Percentiles rank a stretch among this genome's conserved stretches.
Evolutionary conservation across 441 rosid genomes (phyloP).

Genomic region (Mallotus repandus): DNA sequence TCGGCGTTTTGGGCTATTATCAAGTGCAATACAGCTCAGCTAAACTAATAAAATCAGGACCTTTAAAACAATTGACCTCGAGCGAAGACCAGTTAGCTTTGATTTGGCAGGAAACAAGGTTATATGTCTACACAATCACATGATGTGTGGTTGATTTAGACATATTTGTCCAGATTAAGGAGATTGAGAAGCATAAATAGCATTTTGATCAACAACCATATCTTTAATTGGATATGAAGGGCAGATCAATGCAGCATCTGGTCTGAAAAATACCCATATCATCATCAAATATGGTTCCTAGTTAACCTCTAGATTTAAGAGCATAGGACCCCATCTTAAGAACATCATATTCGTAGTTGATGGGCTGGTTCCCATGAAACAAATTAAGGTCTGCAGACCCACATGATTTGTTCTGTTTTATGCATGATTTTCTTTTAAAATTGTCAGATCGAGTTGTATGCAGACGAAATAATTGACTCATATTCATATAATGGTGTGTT

Average conservation of each 20-base stretch:
- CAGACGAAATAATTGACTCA: slow-evolving; percentile 18
- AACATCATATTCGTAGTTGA: neutral
- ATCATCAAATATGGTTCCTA: no score
- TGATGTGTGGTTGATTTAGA: neutral
- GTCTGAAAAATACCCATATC: neutral
- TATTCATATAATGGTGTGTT: neutral
- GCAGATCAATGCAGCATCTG: slow-evolving; percentile 3
- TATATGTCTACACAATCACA: neutral
- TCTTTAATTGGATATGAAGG: slow-evolving; percentile 8
- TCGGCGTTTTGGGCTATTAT: neutral
- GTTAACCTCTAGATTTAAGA: slow-evolving; percentile 5
- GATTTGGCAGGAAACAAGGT: neutral
- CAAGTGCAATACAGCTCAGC: neutral
- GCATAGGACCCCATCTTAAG: neutral
- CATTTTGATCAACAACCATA: neutral
- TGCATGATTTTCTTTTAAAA: neutral
- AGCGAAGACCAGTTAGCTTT: neutral
- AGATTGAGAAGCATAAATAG: neutral
- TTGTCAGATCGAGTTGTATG: no score
- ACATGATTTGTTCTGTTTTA: neutral
- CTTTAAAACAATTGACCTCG: neutral
- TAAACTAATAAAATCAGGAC: neutral
- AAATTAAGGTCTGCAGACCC: neutral
- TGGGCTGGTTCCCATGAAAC: slow-evolving; percentile 11
- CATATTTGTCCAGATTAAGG: slow-evolving; percentile 4